Evolutionary conservation across 257 asterid genomes (phyloP), one percentile per base, ranked within the genome.

Genomic region (Solanum tacnaense): DNA sequence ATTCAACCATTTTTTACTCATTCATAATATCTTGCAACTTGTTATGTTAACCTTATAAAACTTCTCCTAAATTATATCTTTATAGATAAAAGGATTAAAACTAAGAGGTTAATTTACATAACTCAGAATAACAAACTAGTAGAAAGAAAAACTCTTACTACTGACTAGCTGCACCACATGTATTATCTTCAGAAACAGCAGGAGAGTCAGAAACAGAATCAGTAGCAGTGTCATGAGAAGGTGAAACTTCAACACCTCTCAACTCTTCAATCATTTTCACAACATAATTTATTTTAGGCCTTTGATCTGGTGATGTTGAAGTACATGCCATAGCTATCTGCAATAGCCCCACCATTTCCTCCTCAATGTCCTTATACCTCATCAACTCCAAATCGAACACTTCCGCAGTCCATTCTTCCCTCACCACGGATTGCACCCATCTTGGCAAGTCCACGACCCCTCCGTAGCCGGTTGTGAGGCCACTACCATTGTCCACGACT

Each of bases 401-500:
- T 90, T 97, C 99, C 3, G 99, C 98, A 0, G 99, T 97, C 99
- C 99, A 97, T 90, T 97, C 99, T 91, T 97, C 99, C 23, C 99
- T 92, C 91, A 97, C 99, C 27, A 97, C 98, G 25, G 98, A 94
- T 88, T 95, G 99, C 75, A 97, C 99, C 99, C 99, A 97, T 93
- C 98, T 93, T 0, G 99, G 99, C 72, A 97, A 89, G 90, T 97
- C 99, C 3, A 96, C 46, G 2, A 91, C 93, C 75, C 96, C 97
- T 5, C 92, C 88, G 31, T 90, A 92, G 70, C 94, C 96, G 6
- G 91, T 74, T 29, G 93, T 93, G 0, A 93, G 92, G 3, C 93
- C 95, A 5, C 92, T 93, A 2, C 89, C 87, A 12, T 72, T 89
- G 83, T 94, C 96, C 35, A 93, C 90, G 0, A 92, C 88, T 1